Conservation (phyloP, 1,284 basidiomycete genomes). For the Microbotryum saponariae region DNA sequence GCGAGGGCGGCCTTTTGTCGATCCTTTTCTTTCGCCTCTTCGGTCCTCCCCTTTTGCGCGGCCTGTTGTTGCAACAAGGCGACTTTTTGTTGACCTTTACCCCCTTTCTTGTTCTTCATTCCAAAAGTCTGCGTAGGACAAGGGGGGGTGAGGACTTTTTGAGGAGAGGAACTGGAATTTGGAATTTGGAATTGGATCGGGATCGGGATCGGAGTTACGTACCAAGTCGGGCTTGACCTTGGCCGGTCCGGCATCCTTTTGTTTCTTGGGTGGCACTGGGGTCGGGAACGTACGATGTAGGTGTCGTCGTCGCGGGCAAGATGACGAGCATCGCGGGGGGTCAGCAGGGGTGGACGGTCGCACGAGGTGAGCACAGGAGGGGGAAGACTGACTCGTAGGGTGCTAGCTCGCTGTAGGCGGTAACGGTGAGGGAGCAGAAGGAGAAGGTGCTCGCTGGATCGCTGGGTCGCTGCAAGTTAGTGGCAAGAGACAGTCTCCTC, state of each 20-base stretch:
- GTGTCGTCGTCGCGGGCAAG: not conserved
- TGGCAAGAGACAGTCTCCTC: no score
- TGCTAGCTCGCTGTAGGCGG: no score
- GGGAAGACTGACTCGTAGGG: not conserved
- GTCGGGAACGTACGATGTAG: not conserved
- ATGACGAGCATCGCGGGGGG: not conserved
- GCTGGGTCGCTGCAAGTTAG: no score
- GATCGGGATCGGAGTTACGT: constrained; percentile 23
- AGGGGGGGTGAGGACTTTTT: not conserved
- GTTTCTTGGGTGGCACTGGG: constrained; percentile 62
- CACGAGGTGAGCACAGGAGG: no score
- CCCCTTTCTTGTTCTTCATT: constrained; percentile 64
- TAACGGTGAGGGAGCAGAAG: no score
- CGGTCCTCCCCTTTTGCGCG: constrained; percentile 27
- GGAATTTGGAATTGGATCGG: no score
- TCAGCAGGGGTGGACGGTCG: not conserved
- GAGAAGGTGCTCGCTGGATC: no score
- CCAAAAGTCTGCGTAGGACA: constrained; percentile 13
- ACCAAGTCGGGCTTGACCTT: constrained; percentile 73
- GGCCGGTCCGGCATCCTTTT: constrained; percentile 44
- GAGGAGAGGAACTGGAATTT: no score
- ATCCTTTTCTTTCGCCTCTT: constrained; percentile 70
- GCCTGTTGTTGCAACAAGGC: constrained; percentile 51
- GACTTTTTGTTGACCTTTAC: constrained; percentile 71
- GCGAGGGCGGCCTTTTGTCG: constrained; percentile 64